Evolutionary conservation across 306 rosid genomes (phyloP).

Genomic region (Quercus variabilis): DNA sequence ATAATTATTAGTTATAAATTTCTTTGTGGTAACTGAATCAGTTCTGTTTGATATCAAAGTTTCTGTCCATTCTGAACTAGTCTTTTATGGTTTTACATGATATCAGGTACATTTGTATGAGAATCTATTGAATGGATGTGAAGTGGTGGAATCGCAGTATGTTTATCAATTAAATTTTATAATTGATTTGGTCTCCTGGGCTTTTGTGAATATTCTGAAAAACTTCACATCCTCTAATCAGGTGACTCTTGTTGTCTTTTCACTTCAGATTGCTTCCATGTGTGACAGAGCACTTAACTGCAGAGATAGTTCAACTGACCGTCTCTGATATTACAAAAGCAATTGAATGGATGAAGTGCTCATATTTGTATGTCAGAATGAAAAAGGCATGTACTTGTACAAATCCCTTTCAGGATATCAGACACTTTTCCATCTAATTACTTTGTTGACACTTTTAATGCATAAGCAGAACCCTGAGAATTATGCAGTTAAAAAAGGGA

Average conservation of each 20-base stretch:
- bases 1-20: not conserved
- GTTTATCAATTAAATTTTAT: conserved; percentile 25
- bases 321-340: conserved; percentile 83
- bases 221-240: conserved; percentile 18
- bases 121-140: conserved; percentile 92
- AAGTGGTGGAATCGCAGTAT: conserved; percentile 96
- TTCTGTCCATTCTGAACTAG: conserved; percentile 1
- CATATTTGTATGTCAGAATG: conserved; percentile 87
- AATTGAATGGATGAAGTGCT: conserved; percentile 94
- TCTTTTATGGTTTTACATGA: conserved; percentile 13
- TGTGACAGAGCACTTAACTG: conserved; percentile 91
- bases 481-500: conserved; percentile 61
- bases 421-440: conserved; percentile 17
- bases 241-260: conserved; percentile 22
- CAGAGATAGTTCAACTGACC: conserved; percentile 92
- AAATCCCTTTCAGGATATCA: conserved; percentile 5
- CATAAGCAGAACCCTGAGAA: conserved; percentile 65
- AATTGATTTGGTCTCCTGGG: conserved; percentile 9
- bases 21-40: not conserved
- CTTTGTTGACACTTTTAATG: conserved; percentile 1
- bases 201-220: conserved; percentile 10
- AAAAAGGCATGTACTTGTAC: conserved; percentile 55
- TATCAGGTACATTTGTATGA: conserved; percentile 90
- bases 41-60: not conserved
- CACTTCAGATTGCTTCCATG: conserved; percentile 71